Conservation (phyloP, 768 basidiomycete species). For the Podaxis carcinomalis region DNA sequence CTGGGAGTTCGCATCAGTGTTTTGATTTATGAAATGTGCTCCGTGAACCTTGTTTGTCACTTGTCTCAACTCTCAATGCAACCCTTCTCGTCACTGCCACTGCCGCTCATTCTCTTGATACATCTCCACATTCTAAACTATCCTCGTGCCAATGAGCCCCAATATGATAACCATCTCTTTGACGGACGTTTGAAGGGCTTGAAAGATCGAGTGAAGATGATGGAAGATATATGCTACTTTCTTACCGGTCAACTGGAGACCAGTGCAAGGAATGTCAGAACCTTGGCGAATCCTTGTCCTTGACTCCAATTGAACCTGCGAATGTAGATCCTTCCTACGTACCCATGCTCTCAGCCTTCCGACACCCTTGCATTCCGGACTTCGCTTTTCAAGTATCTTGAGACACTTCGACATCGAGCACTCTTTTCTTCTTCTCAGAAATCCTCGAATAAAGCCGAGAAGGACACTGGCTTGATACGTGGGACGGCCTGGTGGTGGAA, state of each 20-base stretch:
- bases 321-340: conserved; percentile 39
- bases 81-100: conserved; percentile 27
- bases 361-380: conserved; percentile 49
- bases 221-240: conserved; percentile 52
- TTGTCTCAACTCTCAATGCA: conserved; percentile 15
- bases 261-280: conserved; percentile 23
- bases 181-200: conserved; percentile 38
- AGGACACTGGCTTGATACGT: neutral
- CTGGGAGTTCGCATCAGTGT: neutral
- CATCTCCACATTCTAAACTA: conserved; percentile 52
- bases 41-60: neutral
- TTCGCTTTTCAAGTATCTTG: conserved; percentile 47
- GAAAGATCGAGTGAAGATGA: conserved; percentile 44
- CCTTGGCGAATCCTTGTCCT: conserved; percentile 9
- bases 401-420: conserved; percentile 36
- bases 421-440: conserved; percentile 26
- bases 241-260: conserved; percentile 41
- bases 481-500: conserved; percentile 48
- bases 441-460: conserved; percentile 7
- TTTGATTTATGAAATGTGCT: neutral
- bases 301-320: neutral
- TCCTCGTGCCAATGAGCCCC: conserved; percentile 40
- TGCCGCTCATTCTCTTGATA: conserved; percentile 43
- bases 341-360: conserved; percentile 50
- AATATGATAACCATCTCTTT: conserved; percentile 49